phyloP scores from a whole-genome alignment of 2,329 filamentous ascomycete species.

The Fusarium nygamai region DNA sequence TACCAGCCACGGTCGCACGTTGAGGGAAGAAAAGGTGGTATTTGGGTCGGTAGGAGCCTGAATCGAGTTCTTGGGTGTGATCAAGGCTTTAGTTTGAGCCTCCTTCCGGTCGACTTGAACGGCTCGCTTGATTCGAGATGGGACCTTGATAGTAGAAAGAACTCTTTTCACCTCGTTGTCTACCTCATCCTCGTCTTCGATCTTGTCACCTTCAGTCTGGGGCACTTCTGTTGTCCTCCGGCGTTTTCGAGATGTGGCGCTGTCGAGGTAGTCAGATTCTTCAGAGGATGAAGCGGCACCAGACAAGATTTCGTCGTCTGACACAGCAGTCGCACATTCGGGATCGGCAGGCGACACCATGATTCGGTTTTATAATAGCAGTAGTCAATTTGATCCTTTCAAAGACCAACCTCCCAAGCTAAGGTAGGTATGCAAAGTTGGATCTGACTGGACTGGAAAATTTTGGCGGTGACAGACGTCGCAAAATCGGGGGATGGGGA shows the following conservation, averaged over 20 bases:
- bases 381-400: conserved; percentile 28
- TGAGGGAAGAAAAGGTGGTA: conserved; percentile 75
- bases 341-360: conserved; percentile 36
- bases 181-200: conserved; percentile 45
- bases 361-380: conserved; percentile 37
- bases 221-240: conserved; percentile 50
- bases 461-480: conserved; percentile 44
- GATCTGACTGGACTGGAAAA: conserved; percentile 20
- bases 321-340: conserved; percentile 25
- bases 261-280: conserved; percentile 63
- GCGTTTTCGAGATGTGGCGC: conserved; percentile 56
- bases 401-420: conserved; percentile 3
- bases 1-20: conserved; percentile 87
- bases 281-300: conserved; percentile 42
- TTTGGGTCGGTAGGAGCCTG: conserved; percentile 65
- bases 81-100: conserved; percentile 28
- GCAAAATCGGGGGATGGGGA: conserved; percentile 32
- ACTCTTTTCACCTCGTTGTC: conserved; percentile 47
- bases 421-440: conserved; percentile 16
- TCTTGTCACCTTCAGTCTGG: conserved; percentile 41
- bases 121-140: conserved; percentile 63
- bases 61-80: conserved; percentile 48
- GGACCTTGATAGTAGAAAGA: conserved; percentile 58
- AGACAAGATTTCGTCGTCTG: conserved; percentile 29
- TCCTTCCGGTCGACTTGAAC: conserved; percentile 34